A percentile compares a stretch with the other conserved stretches of the same genome.
Conservation (phyloP, 768 basidiomycete species). For the Solioccasus polychromus region DNA sequence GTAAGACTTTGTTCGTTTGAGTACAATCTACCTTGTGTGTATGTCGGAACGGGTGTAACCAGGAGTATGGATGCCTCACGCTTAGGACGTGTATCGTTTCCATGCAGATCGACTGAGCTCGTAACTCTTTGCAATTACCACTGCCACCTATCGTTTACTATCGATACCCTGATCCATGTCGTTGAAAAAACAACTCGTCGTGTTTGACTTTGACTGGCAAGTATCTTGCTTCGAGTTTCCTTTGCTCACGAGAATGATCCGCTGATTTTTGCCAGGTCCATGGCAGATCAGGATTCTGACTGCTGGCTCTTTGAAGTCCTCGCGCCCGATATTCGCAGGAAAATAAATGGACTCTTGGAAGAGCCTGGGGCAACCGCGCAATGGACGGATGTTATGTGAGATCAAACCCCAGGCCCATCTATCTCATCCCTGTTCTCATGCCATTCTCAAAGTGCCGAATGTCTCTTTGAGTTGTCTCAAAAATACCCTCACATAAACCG, state of each 20-base stretch:
- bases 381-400: slow-evolving; percentile 96
- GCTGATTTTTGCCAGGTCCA: slow-evolving; percentile 59
- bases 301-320: slow-evolving; percentile 90
- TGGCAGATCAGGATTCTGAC: slow-evolving; percentile 96
- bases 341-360: no score
- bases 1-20: no score
- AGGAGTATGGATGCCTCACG: no score
- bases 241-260: neutral
- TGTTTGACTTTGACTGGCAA: slow-evolving; percentile 98
- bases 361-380: slow-evolving; percentile 52
- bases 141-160: no score
- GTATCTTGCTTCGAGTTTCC: slow-evolving; percentile 9
- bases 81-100: no score
- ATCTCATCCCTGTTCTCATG: no score
- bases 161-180: no score
- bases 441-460: slow-evolving; percentile 50
- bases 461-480: slow-evolving; percentile 56
- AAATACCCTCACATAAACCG: slow-evolving; percentile 65
- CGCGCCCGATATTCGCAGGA: slow-evolving; percentile 77
- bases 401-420: no score
- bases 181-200: slow-evolving; percentile 72
- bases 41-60: no score
- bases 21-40: no score
- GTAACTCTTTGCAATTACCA: no score
- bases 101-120: no score